Evolutionary conservation across 106 monocot genomes (phyloP).

Genomic region (Narthecium ossifragum): DNA sequence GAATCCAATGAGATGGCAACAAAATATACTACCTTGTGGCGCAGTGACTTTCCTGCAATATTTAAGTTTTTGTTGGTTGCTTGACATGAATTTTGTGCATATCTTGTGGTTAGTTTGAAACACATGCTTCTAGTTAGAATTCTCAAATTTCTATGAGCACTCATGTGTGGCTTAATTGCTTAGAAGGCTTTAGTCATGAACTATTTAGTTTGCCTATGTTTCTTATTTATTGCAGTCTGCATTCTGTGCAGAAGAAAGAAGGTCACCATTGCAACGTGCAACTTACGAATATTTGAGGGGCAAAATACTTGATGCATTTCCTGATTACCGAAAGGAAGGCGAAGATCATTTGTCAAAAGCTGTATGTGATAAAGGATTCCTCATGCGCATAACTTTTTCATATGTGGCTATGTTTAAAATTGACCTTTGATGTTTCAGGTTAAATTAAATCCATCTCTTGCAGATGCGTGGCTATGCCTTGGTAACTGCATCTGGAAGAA

Average conservation of each 20-base stretch:
- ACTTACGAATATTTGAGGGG: slow-evolving; percentile 58
- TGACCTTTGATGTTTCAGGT: slow-evolving; percentile 58
- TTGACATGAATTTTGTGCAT: too few species aligned
- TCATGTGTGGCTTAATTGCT: background rate
- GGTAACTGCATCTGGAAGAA: slow-evolving; percentile 99
- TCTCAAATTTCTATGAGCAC: background rate
- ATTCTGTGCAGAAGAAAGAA: slow-evolving; percentile 37
- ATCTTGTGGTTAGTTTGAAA: too few species aligned
- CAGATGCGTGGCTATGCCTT: slow-evolving; percentile 93
- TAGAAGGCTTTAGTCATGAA: background rate
- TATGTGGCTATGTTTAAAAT: slow-evolving; percentile 7
- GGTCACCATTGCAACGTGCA: slow-evolving; percentile 45
- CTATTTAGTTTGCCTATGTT: background rate
- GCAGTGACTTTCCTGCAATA: background rate
- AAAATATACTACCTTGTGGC: background rate
- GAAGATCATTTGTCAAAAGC: slow-evolving; percentile 88
- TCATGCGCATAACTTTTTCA: background rate
- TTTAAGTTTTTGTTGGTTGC: background rate
- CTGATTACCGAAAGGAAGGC: slow-evolving; percentile 67
- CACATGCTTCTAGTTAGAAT: background rate
- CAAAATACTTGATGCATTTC: slow-evolving; percentile 54
- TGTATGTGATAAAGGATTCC: slow-evolving; percentile 29
- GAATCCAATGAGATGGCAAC: background rate
- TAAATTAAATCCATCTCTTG: slow-evolving; percentile 90
- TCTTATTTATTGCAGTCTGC: background rate